Evolutionary conservation across 2,329 filamentous ascomycete genomes (phyloP).

Genomic region (Paraphaeosphaeria sporulosa): DNA sequence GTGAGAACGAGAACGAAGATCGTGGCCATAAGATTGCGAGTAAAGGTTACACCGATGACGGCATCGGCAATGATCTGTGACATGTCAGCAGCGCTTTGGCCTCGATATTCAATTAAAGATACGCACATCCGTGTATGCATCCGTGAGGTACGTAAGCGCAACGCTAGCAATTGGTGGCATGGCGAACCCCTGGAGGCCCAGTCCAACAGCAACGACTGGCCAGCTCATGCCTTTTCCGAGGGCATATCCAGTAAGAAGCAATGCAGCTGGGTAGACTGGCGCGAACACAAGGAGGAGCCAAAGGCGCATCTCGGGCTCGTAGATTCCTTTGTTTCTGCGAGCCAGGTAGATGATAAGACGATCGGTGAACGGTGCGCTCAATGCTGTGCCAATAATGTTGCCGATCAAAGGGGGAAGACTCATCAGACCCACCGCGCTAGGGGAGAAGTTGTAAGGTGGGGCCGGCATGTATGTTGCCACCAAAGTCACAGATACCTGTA

Average conservation of each 20-base stretch:
- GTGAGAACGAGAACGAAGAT: too few species aligned
- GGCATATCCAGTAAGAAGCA: slow-evolving; percentile 39
- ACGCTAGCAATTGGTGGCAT: too few species aligned
- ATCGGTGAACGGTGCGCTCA: slow-evolving; percentile 31
- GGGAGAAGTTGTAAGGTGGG: slow-evolving; percentile 53
- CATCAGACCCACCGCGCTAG: slow-evolving; percentile 55
- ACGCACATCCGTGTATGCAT: too few species aligned
- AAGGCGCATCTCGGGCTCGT: slow-evolving; percentile 56
- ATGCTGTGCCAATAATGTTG: slow-evolving; percentile 36
- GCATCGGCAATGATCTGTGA: too few species aligned
- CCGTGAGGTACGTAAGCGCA: too few species aligned
- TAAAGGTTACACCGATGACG: slow-evolving; percentile 55
- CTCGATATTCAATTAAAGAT: too few species aligned
- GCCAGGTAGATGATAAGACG: slow-evolving; percentile 43
- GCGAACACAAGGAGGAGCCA: slow-evolving; percentile 44
- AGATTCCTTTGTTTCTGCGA: slow-evolving; percentile 49
- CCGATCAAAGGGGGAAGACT: slow-evolving; percentile 52
- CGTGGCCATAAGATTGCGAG: slow-evolving; percentile 55
- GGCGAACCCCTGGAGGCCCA: too few species aligned
- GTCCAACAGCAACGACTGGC: slow-evolving; percentile 45
- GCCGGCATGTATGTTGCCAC: slow-evolving; percentile 47
- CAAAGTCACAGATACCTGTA: slow-evolving; percentile 48
- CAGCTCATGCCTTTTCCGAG: slow-evolving; percentile 31
- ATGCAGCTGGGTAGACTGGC: slow-evolving; percentile 23
- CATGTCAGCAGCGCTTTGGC: too few species aligned